Percentiles rank a stretch among this genome's conserved stretches.
phyloP scores from a whole-genome alignment of 805 yeast species.

The Maudiozyma bulderi region DNA sequence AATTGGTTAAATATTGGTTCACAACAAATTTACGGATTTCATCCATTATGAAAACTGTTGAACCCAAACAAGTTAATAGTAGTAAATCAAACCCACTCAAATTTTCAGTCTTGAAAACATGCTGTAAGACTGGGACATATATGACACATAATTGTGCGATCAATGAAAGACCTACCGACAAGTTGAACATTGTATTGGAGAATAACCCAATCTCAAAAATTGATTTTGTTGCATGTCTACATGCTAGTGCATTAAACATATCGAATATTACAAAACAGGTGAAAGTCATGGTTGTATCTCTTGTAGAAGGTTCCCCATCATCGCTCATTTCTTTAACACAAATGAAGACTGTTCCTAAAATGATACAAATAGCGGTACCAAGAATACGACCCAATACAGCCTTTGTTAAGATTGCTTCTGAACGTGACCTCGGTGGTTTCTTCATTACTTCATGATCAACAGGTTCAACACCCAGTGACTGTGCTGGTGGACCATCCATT shows the following conservation, averaged over 20 bases:
- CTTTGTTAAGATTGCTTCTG: slow-evolving; percentile 70
- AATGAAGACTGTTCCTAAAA: slow-evolving; percentile 82
- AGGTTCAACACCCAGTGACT: slow-evolving; percentile 92
- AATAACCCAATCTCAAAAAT: slow-evolving; percentile 71
- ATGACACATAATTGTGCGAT: slow-evolving; percentile 90
- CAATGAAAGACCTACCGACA: slow-evolving; percentile 81
- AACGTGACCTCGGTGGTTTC: slow-evolving; percentile 84
- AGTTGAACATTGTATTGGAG: slow-evolving; percentile 80
- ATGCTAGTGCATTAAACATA: slow-evolving; percentile 91
- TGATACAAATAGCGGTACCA: slow-evolving; percentile 61
- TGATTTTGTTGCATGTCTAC: slow-evolving; percentile 82
- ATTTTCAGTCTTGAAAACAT: slow-evolving; percentile 90
- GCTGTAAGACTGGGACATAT: slow-evolving; percentile 86
- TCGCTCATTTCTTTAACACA: slow-evolving; percentile 75
- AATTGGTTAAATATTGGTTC: not conserved
- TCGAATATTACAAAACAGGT: slow-evolving; percentile 94
- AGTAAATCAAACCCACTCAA: slow-evolving; percentile 59
- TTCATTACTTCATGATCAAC: slow-evolving; percentile 93
- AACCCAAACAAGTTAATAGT: slow-evolving; percentile 52
- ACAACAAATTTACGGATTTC: slow-evolving; percentile 56
- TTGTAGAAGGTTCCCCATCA: slow-evolving; percentile 71
- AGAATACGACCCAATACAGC: slow-evolving; percentile 62
- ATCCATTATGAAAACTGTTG: slow-evolving; percentile 79
- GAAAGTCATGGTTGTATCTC: slow-evolving; percentile 98
- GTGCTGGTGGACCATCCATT: slow-evolving; percentile 99